Evolutionary conservation across 805 yeast species (phyloP), one percentile per base, ranked within the genome.

Genomic region (Monosporozyma servazzii): DNA sequence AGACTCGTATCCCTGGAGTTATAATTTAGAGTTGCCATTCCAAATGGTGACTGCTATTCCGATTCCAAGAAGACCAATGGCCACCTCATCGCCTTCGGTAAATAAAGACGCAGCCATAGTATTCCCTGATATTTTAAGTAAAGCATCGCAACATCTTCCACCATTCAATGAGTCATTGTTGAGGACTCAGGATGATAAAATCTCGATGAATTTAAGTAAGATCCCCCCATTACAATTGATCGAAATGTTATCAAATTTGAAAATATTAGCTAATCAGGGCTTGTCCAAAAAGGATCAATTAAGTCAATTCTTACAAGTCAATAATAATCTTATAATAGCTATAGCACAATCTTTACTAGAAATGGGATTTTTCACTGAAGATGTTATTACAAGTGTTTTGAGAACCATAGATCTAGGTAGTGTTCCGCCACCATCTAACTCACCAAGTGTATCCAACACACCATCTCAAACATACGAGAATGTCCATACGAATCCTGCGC

Each of bases 331-430:
- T 42, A 84, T 89, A 3, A 70, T 80, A 2, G 76, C 86, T 1
- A 82, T 87, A 1, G 80, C 90, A 0, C 93, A 86, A 63, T 86
- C 89, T 2, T 70, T 86, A 54, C 68, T 86, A 18, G 72, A 84
- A 47, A 85, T 86, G 90, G 95, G 93, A 0, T 74, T 86, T 43
- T 79, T 86, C 21, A 86, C 84, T 62, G 73, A 75, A 39, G 81
- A 79, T 45, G 84, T 82, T n/a, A 79, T 85, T n/a, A 74, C 75
- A 36, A 78, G 80, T 54, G 79, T 86, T 4, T 57, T 60, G 61
- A 64, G 58, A 49, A 53, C 54, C 9, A 27, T 37, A 29, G 39
- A 30, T 45, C 15, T 25, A 27, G 52, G 50, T 46, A 56, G 13
- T 15, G 17, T 42, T 15, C 17, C 31, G 5, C 5, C 45, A 42